These are phyloP conservation scores for Skeletonema marinoi DNA, from an alignment of 108 stramenopile genomes.

Conservation along the genomic window DNA sequence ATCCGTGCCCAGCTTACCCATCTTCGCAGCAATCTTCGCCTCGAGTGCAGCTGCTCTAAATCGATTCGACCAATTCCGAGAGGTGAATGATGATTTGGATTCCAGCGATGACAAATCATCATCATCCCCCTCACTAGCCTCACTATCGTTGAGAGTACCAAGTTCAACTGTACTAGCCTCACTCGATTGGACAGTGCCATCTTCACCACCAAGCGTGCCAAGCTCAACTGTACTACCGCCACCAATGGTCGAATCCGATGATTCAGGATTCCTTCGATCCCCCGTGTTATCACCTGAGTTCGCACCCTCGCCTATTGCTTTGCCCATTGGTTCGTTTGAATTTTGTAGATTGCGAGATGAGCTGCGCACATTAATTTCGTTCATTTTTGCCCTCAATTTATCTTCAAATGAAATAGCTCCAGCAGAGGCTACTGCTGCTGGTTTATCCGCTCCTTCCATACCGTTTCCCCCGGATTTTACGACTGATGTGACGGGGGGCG, in stretches of 20 bases:
- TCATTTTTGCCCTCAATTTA: neutral
- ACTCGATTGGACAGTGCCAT: too few species aligned
- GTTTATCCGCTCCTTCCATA: neutral
- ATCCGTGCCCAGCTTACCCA: neutral
- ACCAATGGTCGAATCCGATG: neutral
- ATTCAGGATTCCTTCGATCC: too few species aligned
- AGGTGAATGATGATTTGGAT: neutral
- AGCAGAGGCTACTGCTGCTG: neutral
- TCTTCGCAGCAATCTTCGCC: neutral
- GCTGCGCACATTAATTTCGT: neutral
- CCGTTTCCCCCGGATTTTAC: neutral
- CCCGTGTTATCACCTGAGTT: too few species aligned
- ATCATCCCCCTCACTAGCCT: neutral
- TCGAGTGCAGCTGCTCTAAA: neutral
- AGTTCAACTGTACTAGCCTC: neutral
- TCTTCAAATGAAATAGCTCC: neutral
- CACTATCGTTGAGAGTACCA: neutral
- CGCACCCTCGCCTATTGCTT: neutral
- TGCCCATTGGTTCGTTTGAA: neutral
- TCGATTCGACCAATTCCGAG: neutral
- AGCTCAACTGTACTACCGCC: neutral
- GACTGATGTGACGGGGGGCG: neutral
- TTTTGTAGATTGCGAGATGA: neutral
- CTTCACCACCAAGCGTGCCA: neutral
- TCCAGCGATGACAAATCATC: neutral